Evolutionary conservation across 306 rosid genomes (phyloP), one percentile per base, ranked within the genome.

Genomic region (Sicyos baderoa): DNA sequence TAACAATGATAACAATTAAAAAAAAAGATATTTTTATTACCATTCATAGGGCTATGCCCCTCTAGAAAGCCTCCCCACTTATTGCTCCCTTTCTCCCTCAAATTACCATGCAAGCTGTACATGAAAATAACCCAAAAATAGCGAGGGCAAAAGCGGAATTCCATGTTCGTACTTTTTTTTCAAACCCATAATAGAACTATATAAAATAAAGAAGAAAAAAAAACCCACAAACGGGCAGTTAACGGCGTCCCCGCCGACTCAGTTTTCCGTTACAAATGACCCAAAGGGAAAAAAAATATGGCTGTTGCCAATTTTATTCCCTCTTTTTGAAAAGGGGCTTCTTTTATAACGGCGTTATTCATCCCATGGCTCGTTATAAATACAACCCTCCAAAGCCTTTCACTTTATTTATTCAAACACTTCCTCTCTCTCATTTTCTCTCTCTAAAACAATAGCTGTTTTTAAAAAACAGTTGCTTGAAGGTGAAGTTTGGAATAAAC

Each of bases 311-410:
- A 78, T 70, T 48, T 21, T 23, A 55, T 29, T 23, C 23, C 15
- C 16, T 5, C 13, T 25, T 23, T 62, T 75, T 49, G 29, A 45
- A 22, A 19, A 67, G 37, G 86, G 12, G 54, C 64, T 40, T 54
- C 13, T 15, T 66, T 52, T 27, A 55, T 75, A 88, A 93, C 99
- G 99, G 86, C 97, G 99, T 93, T 81, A 88, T 73, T 19, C 54
- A 52, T 7, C 72, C 72, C 68, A 85, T 71, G 81, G 83, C 80
- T 80, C 42, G 60, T 79, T 88, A 88, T 90, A 88, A 82, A 86
- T 92, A 74, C 17, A 21, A 47, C 37, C 37, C 23, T 63, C 29
- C 67, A 57, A 54, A 8, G 63, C 76, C 60, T 58, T 23, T 73
- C 32, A 19, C 71, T 6, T 53, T 7, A 72, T 78, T 79, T 63